These are phyloP conservation scores for Blastobotrys proliferans DNA, from an alignment of 1,139 yeast genomes.

Conservation along the genomic window DNA sequence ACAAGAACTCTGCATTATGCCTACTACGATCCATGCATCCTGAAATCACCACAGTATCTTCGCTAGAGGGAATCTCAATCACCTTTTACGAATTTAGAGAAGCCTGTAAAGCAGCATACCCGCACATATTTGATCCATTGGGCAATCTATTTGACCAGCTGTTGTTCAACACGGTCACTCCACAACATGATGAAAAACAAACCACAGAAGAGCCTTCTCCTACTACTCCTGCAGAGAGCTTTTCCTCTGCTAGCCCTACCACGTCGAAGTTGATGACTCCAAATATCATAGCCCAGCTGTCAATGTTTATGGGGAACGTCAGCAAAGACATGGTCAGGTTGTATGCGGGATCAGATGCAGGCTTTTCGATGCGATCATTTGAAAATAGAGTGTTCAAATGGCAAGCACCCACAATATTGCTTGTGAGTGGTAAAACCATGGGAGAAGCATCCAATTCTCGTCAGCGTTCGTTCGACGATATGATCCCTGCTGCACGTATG, in stretches of 20 bases:
- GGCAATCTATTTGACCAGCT: constrained; percentile 26
- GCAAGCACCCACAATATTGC: constrained; percentile 77
- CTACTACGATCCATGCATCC: constrained; percentile 21
- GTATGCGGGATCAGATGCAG: constrained; percentile 69
- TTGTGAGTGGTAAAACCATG: constrained; percentile 59
- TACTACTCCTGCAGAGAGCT: neutral
- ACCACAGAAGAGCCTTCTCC: neutral
- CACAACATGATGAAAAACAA: constrained; percentile 8
- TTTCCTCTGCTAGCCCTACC: neutral
- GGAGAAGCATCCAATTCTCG: neutral
- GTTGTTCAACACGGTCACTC: constrained; percentile 16
- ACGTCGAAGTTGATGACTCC: constrained; percentile 3
- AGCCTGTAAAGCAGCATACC: constrained; percentile 21
- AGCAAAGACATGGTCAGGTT: constrained; percentile 47
- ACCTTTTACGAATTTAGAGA: constrained; percentile 21
- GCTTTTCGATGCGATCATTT: constrained; percentile 82
- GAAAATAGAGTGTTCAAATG: constrained; percentile 84
- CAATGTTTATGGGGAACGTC: constrained; percentile 22
- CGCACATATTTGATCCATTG: constrained; percentile 26
- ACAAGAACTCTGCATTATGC: constrained; percentile 11
- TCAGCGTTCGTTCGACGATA: constrained; percentile 13
- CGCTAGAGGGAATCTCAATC: constrained; percentile 18
- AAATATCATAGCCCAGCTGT: constrained; percentile 31
- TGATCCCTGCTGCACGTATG: constrained; percentile 34
- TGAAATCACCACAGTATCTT: constrained; percentile 14